Conservation (phyloP, 352 stramenopile species). For the Phytophthora rubi region DNA sequence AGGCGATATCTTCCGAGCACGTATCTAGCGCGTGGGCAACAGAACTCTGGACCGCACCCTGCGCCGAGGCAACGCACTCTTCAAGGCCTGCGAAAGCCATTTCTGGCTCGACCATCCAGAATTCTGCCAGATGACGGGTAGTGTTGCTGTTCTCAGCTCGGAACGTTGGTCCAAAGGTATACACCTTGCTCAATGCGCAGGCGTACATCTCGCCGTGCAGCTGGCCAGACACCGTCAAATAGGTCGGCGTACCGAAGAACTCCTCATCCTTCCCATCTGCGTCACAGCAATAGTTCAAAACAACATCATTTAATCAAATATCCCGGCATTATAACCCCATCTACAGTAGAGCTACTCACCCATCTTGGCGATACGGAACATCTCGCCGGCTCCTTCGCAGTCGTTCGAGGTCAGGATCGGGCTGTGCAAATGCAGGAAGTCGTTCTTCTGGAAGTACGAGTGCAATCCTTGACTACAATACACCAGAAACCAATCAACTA, state of each 20-base stretch:
- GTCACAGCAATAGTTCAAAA: not conserved
- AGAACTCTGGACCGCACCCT: slow-evolving; percentile 92
- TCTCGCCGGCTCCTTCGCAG: slow-evolving; percentile 98
- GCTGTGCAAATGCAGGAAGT: slow-evolving; percentile 87
- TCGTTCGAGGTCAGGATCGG: slow-evolving; percentile 98
- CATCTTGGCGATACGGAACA: slow-evolving; percentile 94
- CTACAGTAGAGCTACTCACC: slow-evolving; percentile 40
- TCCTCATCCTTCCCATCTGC: slow-evolving; percentile 86
- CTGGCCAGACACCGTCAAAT: slow-evolving; percentile 92
- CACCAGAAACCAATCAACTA: not conserved
- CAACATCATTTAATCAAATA: slow-evolving; percentile 14
- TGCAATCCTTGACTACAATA: slow-evolving; percentile 62
- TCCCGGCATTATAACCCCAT: not conserved
- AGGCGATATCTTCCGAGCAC: slow-evolving; percentile 92
- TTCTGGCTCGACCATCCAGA: slow-evolving; percentile 98
- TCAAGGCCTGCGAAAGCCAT: slow-evolving; percentile 84
- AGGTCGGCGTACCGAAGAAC: slow-evolving; percentile 95
- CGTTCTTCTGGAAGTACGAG: slow-evolving; percentile 79
- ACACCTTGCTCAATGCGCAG: slow-evolving; percentile 97
- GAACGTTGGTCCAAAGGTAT: slow-evolving; percentile 99
- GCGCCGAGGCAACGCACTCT: slow-evolving; percentile 94
- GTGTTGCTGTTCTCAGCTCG: slow-evolving; percentile 99
- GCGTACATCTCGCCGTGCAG: slow-evolving; percentile 97
- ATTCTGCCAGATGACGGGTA: slow-evolving; percentile 96
- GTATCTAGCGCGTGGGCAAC: slow-evolving; percentile 83